phyloP scores from a whole-genome alignment of 495 filamentous ascomycete genomes.

The Penicillium psychrofluorescens region DNA sequence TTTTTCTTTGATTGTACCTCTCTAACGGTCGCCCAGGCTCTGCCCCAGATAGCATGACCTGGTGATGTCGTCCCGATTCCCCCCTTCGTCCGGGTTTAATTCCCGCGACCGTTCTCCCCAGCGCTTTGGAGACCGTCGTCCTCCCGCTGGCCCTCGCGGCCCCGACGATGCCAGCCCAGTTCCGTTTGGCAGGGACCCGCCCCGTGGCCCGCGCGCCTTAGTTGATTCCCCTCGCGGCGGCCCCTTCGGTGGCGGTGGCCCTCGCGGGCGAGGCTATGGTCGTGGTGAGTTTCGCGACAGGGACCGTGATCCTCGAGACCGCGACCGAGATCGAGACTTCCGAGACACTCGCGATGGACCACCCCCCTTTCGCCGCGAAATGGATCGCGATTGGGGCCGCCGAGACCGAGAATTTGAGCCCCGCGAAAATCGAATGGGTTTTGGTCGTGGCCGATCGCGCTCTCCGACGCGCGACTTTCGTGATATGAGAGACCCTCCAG shows the following conservation, averaged over 20 bases:
- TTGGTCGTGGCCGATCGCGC: conserved; percentile 38
- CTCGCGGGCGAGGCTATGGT: conserved; percentile 41
- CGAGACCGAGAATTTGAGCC: conserved; percentile 37
- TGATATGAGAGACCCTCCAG: conserved; percentile 33
- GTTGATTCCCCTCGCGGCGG: conserved; percentile 56
- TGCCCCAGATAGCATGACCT: conserved; percentile 34
- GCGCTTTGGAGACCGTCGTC: conserved; percentile 39
- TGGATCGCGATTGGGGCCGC: conserved; percentile 35
- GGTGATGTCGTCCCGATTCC: conserved; percentile 43
- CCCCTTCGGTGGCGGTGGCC: conserved; percentile 26
- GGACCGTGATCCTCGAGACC: conserved; percentile 42
- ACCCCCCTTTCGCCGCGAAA: conserved; percentile 26
- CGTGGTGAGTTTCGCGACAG: conserved; percentile 58
- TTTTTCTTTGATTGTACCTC: not conserved
- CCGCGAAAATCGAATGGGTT: conserved; percentile 30
- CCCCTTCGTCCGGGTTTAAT: conserved; percentile 40
- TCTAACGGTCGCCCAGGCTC: conserved; percentile 8
- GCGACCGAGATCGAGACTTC: conserved; percentile 36
- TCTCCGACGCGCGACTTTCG: conserved; percentile 46
- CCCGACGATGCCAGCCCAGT: conserved; percentile 28
- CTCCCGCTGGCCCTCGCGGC: conserved; percentile 31
- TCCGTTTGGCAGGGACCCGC: conserved; percentile 48
- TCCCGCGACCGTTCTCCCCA: conserved; percentile 42
- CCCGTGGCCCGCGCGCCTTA: conserved; percentile 63
- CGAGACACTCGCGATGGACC: conserved; percentile 33